Evolutionary conservation across 2,329 filamentous ascomycete genomes (phyloP).

Genomic region (Xylariaceae sp.): DNA sequence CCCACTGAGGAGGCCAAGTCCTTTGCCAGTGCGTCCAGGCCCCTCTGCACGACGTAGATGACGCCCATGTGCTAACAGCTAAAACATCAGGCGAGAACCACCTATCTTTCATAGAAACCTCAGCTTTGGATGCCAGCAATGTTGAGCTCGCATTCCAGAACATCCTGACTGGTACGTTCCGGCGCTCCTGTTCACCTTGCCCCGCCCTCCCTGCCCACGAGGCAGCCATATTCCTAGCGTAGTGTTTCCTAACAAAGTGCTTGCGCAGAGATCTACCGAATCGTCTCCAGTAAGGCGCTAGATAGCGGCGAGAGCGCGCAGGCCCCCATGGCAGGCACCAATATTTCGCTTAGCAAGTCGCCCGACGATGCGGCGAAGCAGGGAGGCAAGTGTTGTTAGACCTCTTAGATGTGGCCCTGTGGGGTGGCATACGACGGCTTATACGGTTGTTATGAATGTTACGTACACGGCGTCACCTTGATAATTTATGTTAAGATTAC

Average conservation of each 20-base stretch:
- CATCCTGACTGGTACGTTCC: constrained; percentile 85
- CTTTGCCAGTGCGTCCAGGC: constrained; percentile 73
- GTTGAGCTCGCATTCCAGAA: constrained; percentile 99
- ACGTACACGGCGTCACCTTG: constrained; percentile 35
- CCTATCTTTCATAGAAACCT: constrained; percentile 98
- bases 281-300: constrained; percentile 95
- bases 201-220: constrained; percentile 6
- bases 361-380: constrained; percentile 72
- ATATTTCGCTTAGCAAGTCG: constrained; percentile 83
- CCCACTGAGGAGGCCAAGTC: constrained; percentile 97
- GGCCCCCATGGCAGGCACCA: constrained; percentile 74
- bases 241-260: not conserved
- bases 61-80: constrained; percentile 27
- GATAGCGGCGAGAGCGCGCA: constrained; percentile 81
- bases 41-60: not conserved
- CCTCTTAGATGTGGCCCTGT: constrained; percentile 18
- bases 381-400: constrained; percentile 76
- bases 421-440: constrained; percentile 31
- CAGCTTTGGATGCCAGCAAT: constrained; percentile 96
- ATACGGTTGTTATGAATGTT: constrained; percentile 36
- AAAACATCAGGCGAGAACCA: constrained; percentile 78
- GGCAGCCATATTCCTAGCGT: constrained; percentile 9
- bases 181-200: constrained; percentile 7
- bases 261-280: constrained; percentile 89
- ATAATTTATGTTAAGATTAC: constrained; percentile 25